Conservation (phyloP, 257 asterid species). For the Nicotiana undulata region DNA sequence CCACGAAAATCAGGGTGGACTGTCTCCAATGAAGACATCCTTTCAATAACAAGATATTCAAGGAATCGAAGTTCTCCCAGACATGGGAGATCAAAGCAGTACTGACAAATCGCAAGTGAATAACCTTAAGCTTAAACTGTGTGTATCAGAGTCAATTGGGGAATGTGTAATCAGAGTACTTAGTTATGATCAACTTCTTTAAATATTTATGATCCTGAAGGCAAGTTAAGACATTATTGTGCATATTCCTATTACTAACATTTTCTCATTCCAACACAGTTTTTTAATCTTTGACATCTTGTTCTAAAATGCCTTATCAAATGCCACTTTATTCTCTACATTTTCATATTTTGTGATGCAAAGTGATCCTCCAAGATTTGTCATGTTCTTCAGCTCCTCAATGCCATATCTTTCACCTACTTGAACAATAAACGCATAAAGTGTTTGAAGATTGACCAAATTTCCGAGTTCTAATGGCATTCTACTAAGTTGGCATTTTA, state of each 20-base stretch:
- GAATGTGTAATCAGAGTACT: constrained; percentile 17
- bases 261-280: constrained; percentile 26
- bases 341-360: constrained; percentile 23
- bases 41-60: no score
- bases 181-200: constrained; percentile 21
- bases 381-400: constrained; percentile 12
- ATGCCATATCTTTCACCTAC: neutral
- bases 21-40: no score
- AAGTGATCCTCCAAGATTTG: constrained; percentile 21
- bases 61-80: no score
- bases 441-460: constrained; percentile 19
- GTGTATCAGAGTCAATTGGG: constrained; percentile 26
- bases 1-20: no score
- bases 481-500: neutral
- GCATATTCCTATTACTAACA: neutral
- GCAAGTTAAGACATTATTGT: constrained; percentile 25
- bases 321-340: constrained; percentile 17
- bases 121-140: constrained; percentile 14
- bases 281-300: neutral
- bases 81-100: no score
- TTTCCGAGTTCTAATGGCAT: constrained; percentile 16
- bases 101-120: constrained; percentile 20
- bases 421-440: constrained; percentile 10
- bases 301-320: constrained; percentile 20
- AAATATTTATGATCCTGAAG: constrained; percentile 35